Evolutionary conservation across 257 asterid genomes (phyloP).

Genomic region (Plantago elongata): DNA sequence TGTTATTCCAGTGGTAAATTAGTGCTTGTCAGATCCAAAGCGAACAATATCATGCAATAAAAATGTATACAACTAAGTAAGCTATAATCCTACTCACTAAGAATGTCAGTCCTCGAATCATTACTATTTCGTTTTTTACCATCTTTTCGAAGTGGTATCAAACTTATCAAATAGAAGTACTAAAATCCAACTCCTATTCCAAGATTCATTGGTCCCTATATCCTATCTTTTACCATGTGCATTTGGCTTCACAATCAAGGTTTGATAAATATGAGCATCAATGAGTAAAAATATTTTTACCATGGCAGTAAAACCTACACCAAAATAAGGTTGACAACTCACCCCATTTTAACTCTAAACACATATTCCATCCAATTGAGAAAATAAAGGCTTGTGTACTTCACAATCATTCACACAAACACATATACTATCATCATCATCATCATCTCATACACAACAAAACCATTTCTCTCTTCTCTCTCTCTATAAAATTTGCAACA

Average conservation of each 20-base stretch:
- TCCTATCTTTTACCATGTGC: neutral
- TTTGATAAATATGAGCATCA: neutral
- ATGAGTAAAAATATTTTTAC: too few relatives aligned
- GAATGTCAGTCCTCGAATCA: too few relatives aligned
- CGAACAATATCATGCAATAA: too few relatives aligned
- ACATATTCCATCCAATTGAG: constrained; percentile 40
- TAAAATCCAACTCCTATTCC: neutral
- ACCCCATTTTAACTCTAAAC: constrained; percentile 28
- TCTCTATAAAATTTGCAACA: constrained; percentile 4
- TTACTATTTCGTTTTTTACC: too few relatives aligned
- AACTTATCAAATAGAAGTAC: too few relatives aligned
- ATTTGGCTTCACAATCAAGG: too few relatives aligned
- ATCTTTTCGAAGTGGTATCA: too few relatives aligned
- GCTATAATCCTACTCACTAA: too few relatives aligned
- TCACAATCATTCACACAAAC: constrained; percentile 25
- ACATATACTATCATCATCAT: constrained; percentile 8
- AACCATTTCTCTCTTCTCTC: constrained; percentile 3
- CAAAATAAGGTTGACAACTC: constrained; percentile 45
- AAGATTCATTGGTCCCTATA: neutral
- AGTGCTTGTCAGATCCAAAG: too few relatives aligned
- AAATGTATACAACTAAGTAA: too few relatives aligned
- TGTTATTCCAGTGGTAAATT: too few relatives aligned
- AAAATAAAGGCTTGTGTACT: constrained; percentile 35
- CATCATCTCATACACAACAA: constrained; percentile 21
- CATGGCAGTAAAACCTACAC: neutral